Evolutionary conservation across 192 early-diverging fungal species (phyloP).

Genomic region (Piromyces finnis): DNA sequence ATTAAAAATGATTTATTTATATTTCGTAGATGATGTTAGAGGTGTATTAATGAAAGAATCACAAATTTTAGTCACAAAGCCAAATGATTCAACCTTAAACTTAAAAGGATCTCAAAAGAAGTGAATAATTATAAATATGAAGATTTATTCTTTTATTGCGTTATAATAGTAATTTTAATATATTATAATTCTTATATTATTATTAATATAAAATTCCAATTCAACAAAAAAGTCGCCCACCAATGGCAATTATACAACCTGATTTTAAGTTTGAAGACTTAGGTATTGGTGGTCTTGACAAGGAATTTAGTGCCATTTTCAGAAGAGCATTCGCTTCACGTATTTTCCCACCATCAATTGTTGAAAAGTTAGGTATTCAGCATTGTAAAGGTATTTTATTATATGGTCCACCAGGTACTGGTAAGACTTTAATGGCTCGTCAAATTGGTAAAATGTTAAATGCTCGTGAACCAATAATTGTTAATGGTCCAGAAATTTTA

Average conservation of each 20-base stretch:
- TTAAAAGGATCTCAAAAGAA: conserved; percentile 40
- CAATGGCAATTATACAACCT: conserved; percentile 70
- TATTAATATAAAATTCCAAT: too few species aligned
- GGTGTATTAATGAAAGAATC: conserved; percentile 65
- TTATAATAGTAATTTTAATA: too few species aligned
- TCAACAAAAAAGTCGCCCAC: conserved; percentile 26
- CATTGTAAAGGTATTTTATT: conserved; percentile 87
- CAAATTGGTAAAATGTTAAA: conserved; percentile 99
- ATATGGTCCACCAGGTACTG: conserved; percentile 89
- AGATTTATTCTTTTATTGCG: too few species aligned
- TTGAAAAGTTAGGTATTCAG: conserved; percentile 89
- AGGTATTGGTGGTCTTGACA: conserved; percentile 93
- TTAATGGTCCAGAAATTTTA: conserved; percentile 88
- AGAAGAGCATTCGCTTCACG: conserved; percentile 92
- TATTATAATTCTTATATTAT: too few species aligned
- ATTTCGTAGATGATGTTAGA: conserved; percentile 4
- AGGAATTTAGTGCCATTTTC: conserved; percentile 87
- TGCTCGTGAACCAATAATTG: conserved; percentile 78
- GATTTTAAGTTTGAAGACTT: conserved; percentile 94
- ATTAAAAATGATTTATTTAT: too few species aligned
- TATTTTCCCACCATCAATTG: conserved; percentile 82
- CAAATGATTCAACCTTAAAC: conserved; percentile 51
- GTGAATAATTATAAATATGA: conserved; percentile 3
- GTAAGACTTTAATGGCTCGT: conserved; percentile 93
- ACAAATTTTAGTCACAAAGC: conserved; percentile 46